Evolutionary conservation across 179 eudicot genomes (phyloP).

Genomic region (Nepenthes alata): DNA sequence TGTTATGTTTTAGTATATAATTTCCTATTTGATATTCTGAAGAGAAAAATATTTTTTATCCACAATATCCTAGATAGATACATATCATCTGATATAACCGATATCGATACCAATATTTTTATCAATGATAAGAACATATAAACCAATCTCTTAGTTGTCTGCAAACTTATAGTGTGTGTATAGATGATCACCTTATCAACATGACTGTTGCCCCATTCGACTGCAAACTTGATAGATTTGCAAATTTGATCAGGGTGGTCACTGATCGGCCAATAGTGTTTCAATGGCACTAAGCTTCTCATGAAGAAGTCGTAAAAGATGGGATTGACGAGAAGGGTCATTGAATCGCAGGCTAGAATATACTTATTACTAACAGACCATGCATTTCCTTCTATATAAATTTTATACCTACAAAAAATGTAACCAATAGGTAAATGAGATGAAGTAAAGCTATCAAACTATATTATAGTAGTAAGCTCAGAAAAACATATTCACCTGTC

Average conservation of each 20-base stretch:
- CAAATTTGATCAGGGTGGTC: slow-evolving; percentile 13
- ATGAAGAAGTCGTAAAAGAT: slow-evolving; percentile 42
- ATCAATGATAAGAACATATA: no score
- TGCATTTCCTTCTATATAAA: slow-evolving; percentile 47
- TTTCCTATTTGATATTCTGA: no score
- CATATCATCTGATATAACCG: no score
- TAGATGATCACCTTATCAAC: slow-evolving; percentile 14
- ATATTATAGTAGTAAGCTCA: not conserved
- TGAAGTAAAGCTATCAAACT: not conserved
- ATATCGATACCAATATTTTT: no score
- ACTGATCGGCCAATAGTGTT: slow-evolving; percentile 36
- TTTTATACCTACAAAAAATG: slow-evolving; percentile 33
- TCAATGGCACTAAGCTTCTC: slow-evolving; percentile 36
- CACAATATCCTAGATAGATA: no score
- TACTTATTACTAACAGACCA: slow-evolving; percentile 66
- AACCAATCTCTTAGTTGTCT: no score
- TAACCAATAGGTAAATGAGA: not conserved
- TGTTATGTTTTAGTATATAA: no score
- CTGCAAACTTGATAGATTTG: slow-evolving; percentile 29
- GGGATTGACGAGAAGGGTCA: slow-evolving; percentile 34
- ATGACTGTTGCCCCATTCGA: slow-evolving; percentile 28
- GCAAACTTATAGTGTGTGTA: not conserved
- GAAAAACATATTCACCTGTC: slow-evolving; percentile 20
- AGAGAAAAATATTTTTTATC: no score
- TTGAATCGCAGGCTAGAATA: slow-evolving; percentile 52